phyloP scores from a whole-genome alignment of 371 early-diverging fungal species.

The Mortierella sp. region DNA sequence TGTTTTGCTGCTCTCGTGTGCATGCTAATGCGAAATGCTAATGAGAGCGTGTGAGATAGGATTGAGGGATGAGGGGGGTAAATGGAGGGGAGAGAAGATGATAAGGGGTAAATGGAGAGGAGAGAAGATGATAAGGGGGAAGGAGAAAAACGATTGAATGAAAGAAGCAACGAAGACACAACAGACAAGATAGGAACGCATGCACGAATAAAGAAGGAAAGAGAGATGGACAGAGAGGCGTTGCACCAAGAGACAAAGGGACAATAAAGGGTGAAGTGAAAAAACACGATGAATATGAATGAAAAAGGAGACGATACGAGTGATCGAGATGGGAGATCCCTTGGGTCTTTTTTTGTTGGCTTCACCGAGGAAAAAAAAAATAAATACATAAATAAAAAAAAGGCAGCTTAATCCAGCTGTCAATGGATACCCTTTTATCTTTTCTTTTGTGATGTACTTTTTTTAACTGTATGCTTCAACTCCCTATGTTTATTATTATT shows the following conservation, averaged over 20 bases:
- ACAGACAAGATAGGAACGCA: too few relatives aligned
- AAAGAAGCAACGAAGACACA: too few relatives aligned
- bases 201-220: background rate
- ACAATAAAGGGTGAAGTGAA: too few relatives aligned
- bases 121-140: too few relatives aligned
- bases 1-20: background rate
- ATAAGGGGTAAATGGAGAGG: background rate
- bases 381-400: background rate
- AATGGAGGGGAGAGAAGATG: background rate
- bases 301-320: too few relatives aligned
- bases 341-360: background rate
- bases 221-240: background rate
- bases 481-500: too few relatives aligned
- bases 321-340: constrained; percentile 6
- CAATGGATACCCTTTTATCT: too few relatives aligned
- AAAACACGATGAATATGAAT: too few relatives aligned
- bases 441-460: too few relatives aligned
- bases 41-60: constrained; percentile 7
- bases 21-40: background rate
- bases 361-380: background rate
- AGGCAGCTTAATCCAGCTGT: background rate
- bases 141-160: too few relatives aligned
- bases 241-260: background rate
- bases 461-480: too few relatives aligned
- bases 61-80: background rate